A percentile compares a stretch with the other conserved stretches of the same genome.
Conservation (phyloP, 169 alveolate genomes). For the Eimeria necatrix region DNA sequence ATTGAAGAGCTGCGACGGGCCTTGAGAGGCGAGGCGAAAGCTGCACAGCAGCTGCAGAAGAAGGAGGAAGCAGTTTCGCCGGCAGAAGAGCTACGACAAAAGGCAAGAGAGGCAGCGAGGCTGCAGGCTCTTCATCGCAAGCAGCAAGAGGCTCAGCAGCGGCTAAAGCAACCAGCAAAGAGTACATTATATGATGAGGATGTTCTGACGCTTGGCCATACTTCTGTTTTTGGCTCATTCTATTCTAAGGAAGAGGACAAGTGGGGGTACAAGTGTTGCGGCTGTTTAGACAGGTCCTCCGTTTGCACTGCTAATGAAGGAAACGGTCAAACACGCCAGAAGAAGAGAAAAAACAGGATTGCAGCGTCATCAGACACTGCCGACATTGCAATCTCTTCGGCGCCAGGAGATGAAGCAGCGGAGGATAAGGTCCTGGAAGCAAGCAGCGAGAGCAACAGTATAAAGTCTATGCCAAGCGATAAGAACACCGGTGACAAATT, state of each 20-base stretch:
- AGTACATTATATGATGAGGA: conserved; percentile 89
- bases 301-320: conserved; percentile 41
- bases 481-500: not conserved
- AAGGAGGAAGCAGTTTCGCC: conserved; percentile 54
- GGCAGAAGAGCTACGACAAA: conserved; percentile 61
- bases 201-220: conserved; percentile 86
- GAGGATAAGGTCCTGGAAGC: not conserved
- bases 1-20: conserved; percentile 94
- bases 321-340: conserved; percentile 1
- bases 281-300: conserved; percentile 63
- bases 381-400: not conserved
- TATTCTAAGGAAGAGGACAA: conserved; percentile 84
- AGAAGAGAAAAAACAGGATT: conserved; percentile 40
- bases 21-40: conserved; percentile 80
- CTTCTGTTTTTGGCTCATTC: conserved; percentile 89
- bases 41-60: conserved; percentile 56
- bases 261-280: conserved; percentile 93
- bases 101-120: conserved; percentile 82
- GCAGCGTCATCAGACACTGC: not conserved
- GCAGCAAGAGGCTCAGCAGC: conserved; percentile 83
- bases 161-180: conserved; percentile 69
- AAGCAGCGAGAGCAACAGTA: not conserved
- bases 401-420: not conserved
- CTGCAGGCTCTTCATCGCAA: conserved; percentile 74
- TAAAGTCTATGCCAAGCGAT: not conserved